These are phyloP conservation scores for Colletotrichum endophyticum DNA, from an alignment of 2,329 filamentous ascomycete species.

Conservation along the genomic window DNA sequence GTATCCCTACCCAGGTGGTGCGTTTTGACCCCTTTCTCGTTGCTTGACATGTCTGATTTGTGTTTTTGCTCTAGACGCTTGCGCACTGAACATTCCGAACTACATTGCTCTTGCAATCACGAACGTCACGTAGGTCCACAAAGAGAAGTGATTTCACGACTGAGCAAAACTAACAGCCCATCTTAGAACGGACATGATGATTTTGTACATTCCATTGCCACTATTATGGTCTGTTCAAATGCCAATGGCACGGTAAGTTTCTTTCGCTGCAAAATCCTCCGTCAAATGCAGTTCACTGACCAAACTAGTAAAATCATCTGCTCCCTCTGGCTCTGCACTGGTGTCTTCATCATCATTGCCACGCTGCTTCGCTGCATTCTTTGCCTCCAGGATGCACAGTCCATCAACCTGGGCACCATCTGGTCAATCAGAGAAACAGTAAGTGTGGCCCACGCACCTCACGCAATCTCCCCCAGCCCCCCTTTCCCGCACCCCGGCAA, in stretches of 20 bases:
- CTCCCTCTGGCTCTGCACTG: constrained; percentile 28
- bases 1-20: constrained; percentile 27
- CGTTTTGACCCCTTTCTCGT: not conserved
- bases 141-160: not conserved
- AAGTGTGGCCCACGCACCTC: constrained; percentile 1
- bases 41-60: not conserved
- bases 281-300: not conserved
- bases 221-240: constrained; percentile 27
- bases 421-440: constrained; percentile 32
- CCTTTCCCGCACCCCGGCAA: not conserved
- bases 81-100: constrained; percentile 20
- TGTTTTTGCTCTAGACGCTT: constrained; percentile 18
- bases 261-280: not conserved
- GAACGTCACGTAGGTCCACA: constrained; percentile 24
- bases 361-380: constrained; percentile 27
- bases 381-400: constrained; percentile 24
- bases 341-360: constrained; percentile 29
- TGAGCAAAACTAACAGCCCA: not conserved
- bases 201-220: constrained; percentile 26
- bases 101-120: constrained; percentile 26
- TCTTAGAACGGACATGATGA: constrained; percentile 26
- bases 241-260: constrained; percentile 21
- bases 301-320: constrained; percentile 26
- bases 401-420: constrained; percentile 26
- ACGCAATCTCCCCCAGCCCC: not conserved